A percentile compares a stretch with the other conserved stretches of the same genome.
Evolutionary conservation across 495 filamentous ascomycete genomes (phyloP).

Genomic region (Penicillium crystallinum): DNA sequence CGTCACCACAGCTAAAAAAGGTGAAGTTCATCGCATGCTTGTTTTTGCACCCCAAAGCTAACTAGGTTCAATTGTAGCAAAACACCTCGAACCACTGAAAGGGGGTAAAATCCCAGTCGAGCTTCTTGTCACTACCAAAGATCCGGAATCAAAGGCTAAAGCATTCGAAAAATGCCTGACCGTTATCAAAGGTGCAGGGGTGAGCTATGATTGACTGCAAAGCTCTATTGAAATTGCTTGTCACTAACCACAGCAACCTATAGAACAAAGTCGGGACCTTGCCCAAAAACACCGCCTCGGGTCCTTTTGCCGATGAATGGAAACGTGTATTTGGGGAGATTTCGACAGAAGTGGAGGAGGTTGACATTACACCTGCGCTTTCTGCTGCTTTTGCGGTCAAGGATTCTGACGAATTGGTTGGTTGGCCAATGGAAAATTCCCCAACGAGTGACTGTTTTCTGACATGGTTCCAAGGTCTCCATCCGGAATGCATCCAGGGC

Average conservation of each 20-base stretch:
- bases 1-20: constrained; percentile 96
- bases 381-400: constrained; percentile 89
- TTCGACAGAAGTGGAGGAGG: constrained; percentile 79
- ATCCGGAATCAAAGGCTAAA: constrained; percentile 80
- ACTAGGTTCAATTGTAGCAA: constrained; percentile 50
- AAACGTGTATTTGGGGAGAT: constrained; percentile 70
- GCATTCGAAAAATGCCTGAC: constrained; percentile 77
- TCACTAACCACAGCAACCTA: background rate
- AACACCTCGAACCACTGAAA: constrained; percentile 88
- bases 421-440: constrained; percentile 11
- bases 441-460: constrained; percentile 1
- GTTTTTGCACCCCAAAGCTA: background rate
- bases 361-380: constrained; percentile 78
- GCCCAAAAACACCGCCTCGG: constrained; percentile 73
- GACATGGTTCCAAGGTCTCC: constrained; percentile 50
- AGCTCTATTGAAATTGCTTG: background rate
- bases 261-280: constrained; percentile 87
- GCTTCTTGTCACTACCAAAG: constrained; percentile 83
- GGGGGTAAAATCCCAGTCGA: constrained; percentile 87
- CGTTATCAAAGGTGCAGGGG: constrained; percentile 80
- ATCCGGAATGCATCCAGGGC: constrained; percentile 92
- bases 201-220: constrained; percentile 38
- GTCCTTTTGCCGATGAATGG: constrained; percentile 95
- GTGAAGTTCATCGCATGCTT: constrained; percentile 36
- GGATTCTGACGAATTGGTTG: constrained; percentile 83